phyloP scores from a whole-genome alignment of 768 basidiomycete genomes.

The Kwoniella dendrophila region DNA sequence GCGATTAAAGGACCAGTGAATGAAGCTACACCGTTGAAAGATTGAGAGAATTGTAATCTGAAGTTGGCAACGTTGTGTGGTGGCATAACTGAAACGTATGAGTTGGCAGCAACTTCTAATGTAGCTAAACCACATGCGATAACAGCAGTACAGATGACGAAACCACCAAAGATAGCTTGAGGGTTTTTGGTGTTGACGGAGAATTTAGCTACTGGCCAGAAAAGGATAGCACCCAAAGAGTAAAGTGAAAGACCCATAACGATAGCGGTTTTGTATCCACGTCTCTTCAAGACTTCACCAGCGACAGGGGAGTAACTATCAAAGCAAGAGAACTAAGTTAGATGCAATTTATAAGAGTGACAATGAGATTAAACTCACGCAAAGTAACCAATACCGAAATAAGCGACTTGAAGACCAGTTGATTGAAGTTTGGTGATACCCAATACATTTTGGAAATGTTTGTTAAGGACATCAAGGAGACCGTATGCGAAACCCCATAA shows the following conservation, averaged over 20 bases:
- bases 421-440: slow-evolving; percentile 70
- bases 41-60: slow-evolving; percentile 76
- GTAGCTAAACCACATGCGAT: slow-evolving; percentile 61
- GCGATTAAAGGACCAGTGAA: slow-evolving; percentile 73
- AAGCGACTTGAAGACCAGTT: slow-evolving; percentile 73
- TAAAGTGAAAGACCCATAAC: slow-evolving; percentile 49
- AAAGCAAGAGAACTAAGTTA: slow-evolving; percentile 6
- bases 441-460: slow-evolving; percentile 74
- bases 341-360: no score
- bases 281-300: slow-evolving; percentile 58
- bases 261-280: slow-evolving; percentile 66
- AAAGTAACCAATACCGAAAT: slow-evolving; percentile 57
- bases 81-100: slow-evolving; percentile 65
- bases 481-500: slow-evolving; percentile 62
- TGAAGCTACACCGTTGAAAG: slow-evolving; percentile 74
- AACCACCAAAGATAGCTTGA: slow-evolving; percentile 67
- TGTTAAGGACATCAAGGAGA: slow-evolving; percentile 55
- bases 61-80: slow-evolving; percentile 71
- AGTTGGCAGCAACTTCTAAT: slow-evolving; percentile 69
- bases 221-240: slow-evolving; percentile 68
- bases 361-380: slow-evolving; percentile 28
- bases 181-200: slow-evolving; percentile 47
- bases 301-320: slow-evolving; percentile 54
- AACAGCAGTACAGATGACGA: slow-evolving; percentile 67
- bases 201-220: slow-evolving; percentile 75